Base-by-base conservation (phyloP, 2,329 filamentous ascomycete species). In the Fusarium chlamydosporum region DNA sequence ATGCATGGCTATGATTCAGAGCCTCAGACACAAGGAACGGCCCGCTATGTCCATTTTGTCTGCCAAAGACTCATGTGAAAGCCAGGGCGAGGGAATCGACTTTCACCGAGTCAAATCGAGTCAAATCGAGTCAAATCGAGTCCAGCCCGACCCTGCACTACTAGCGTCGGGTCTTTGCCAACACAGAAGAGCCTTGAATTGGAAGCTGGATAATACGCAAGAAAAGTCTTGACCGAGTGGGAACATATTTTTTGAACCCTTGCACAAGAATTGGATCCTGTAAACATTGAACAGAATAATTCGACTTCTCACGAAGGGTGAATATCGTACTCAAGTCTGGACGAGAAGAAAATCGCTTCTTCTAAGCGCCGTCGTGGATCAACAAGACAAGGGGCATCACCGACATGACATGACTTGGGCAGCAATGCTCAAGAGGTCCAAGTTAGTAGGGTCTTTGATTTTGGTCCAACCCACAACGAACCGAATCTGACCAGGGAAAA, bases 281-380 rank as follows among this genome's bases (percentile, higher is more conserved):
- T 42, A 51, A 37, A 54, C 16, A 33, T 46, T 42, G 37, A 29
- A 42, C 23, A 31, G 33, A 31, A 47, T 27, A 47, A 33, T 35
- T 54, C 18, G 23, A 10, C 33, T 11, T 26, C 37, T 27, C 16
- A 55, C 29, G 12, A 11, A 20, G 7, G 43, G 37, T 59, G 47
- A 58, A 46, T 31, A 59, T 26, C 23, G 18, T 38, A 41, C 43
- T 47, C 43, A 45, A 38, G 31, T 40, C 53, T 18, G 31, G 48
- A 37, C 26, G 8, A 18, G 40, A 23, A 47, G 33, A 31, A n/a
- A 35, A 40, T 40, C 34, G n/a, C 47, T 58, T 52, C 50, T 51
- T 69, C 51, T 69, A 68, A 68, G 66, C 65, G 65, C 65, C 65
- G 34, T 53, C 65, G 56, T 69, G 66, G 66, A 54, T 61, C 66